phyloP scores from a whole-genome alignment of 2,329 filamentous ascomycete genomes.

The Penicillium janthinellum region DNA sequence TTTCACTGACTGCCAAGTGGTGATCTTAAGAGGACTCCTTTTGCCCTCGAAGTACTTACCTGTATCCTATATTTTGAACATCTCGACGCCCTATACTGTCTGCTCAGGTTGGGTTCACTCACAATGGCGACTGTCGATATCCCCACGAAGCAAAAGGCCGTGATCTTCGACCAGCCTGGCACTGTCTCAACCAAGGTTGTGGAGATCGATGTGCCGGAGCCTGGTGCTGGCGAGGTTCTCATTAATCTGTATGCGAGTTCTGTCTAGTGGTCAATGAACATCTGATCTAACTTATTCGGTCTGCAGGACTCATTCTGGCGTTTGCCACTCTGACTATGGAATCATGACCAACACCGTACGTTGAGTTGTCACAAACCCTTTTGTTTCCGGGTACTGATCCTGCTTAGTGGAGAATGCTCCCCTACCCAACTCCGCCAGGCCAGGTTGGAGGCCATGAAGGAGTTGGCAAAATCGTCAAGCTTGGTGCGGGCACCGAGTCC shows the following conservation, averaged over 20 bases:
- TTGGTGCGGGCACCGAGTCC: slow-evolving; percentile 61
- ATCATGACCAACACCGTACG: slow-evolving; percentile 52
- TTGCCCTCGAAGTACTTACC: not conserved
- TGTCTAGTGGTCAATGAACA: not conserved
- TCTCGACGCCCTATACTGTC: not conserved
- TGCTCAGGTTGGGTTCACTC: not conserved
- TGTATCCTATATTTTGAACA: not conserved
- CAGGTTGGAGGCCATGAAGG: slow-evolving; percentile 73
- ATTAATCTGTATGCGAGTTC: slow-evolving; percentile 57
- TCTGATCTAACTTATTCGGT: not conserved
- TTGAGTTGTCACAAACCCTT: not conserved
- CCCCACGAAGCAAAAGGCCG: slow-evolving; percentile 64
- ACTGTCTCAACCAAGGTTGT: slow-evolving; percentile 65
- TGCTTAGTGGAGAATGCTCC: slow-evolving; percentile 58
- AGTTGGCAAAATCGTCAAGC: slow-evolving; percentile 65
- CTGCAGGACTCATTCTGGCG: slow-evolving; percentile 64
- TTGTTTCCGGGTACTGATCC: slow-evolving; percentile 20
- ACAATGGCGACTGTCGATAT: slow-evolving; percentile 46
- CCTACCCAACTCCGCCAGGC: slow-evolving; percentile 59
- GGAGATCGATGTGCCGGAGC: slow-evolving; percentile 65
- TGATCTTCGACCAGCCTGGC: slow-evolving; percentile 67
- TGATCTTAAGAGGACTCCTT: not conserved
- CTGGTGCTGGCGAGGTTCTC: slow-evolving; percentile 63
- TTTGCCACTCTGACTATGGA: slow-evolving; percentile 65
- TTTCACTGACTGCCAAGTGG: slow-evolving; percentile 1